Base-by-base conservation (phyloP, 495 filamentous ascomycete species). In the Cercophora newfieldiana region DNA sequence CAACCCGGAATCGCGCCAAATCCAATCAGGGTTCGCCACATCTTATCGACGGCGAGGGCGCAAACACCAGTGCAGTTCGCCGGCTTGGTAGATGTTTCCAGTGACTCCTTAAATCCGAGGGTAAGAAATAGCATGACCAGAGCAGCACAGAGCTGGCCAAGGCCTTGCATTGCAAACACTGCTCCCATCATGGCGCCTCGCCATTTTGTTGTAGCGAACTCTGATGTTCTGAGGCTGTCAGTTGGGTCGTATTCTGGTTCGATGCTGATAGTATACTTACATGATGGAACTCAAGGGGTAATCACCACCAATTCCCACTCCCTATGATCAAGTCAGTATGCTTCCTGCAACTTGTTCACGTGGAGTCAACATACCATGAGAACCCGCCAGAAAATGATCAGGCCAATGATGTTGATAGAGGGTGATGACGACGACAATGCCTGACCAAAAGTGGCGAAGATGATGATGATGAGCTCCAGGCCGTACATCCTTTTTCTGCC, bases 381-480 rank as follows among this genome's bases (percentile, higher is more conserved):
- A 0, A 96, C 86, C 76, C 93, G 88, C 93, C 93, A 97, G 83
- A 96, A 97, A 74, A 94, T 86, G 51, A 96, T 83, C 61, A 94
- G 67, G 60, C 92, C 93, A 56, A 89, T 82, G 60, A 96, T 86
- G 30, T 89, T 84, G 61, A 93, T 85, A 1, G 86, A 85, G 14
- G 80, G 82, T n/a, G 90, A 92, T 28, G 78, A 75, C 8, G 89
- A 87, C n/a, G 87, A 74, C 53, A 96, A 81, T 51, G 90, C 75
- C 76, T 94, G 91, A 59, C 89, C 91, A 50, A 96, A 79, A 21
- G 91, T 95, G 7, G 91, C 89, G 66, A 91, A 85, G 74, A 96
- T 96, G 77, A 96, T 95, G 68, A 97, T 79, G 71, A 95, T 92
- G 68, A 96, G 78, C 75, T 96, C 93, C 54, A 95, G 80, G 51